phyloP scores from a whole-genome alignment of 1,284 basidiomycete species.

The Cryptococcus sp. region DNA sequence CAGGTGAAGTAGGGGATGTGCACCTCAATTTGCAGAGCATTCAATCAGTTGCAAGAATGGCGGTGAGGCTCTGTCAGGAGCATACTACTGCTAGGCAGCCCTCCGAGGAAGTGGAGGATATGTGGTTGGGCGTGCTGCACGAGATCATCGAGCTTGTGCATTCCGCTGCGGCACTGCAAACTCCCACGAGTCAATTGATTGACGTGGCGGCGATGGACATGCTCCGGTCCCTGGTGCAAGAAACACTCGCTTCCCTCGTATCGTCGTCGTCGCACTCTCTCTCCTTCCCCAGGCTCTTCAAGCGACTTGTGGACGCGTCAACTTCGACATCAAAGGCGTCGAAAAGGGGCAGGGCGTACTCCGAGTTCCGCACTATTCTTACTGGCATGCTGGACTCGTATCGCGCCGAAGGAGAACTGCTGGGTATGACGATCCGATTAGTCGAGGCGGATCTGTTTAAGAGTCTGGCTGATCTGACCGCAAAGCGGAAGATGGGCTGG shows the following conservation, averaged over 20 bases:
- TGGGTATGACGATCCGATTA: conserved; percentile 82
- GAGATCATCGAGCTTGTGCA: conserved; percentile 80
- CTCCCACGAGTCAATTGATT: not conserved
- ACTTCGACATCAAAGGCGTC: conserved; percentile 37
- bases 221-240: conserved; percentile 45
- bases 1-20: conserved; percentile 41
- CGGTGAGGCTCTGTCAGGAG: conserved; percentile 67
- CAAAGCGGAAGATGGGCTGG: conserved; percentile 52
- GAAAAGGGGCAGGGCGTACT: conserved; percentile 62
- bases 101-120: conserved; percentile 66
- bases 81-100: conserved; percentile 57
- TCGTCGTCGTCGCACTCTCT: conserved; percentile 78
- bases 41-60: conserved; percentile 61
- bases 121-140: conserved; percentile 85
- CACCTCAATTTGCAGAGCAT: conserved; percentile 55
- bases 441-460: conserved; percentile 80
- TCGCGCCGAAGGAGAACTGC: conserved; percentile 83
- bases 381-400: conserved; percentile 94
- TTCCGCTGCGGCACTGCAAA: conserved; percentile 57
- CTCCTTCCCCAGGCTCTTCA: conserved; percentile 89
- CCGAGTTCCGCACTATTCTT: conserved; percentile 86
- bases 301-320: conserved; percentile 70
- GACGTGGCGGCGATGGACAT: not conserved
- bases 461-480: conserved; percentile 59
- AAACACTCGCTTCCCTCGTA: conserved; percentile 80